Conservation (phyloP, 108 stramenopile genomes). For the Poteriospumella lacustris region DNA sequence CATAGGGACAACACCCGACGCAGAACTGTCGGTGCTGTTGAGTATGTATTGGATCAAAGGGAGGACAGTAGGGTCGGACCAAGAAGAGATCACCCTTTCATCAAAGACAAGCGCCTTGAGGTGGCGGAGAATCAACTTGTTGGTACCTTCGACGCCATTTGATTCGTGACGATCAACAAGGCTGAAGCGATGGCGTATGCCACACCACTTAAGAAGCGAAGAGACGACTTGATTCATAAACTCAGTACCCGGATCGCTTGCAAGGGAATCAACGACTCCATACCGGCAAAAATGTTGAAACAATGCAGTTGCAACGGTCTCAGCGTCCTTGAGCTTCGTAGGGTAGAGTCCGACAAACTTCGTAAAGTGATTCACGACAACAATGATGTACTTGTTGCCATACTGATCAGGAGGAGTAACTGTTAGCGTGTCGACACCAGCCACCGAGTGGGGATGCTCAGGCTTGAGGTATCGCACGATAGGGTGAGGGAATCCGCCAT, state of each 20-base stretch:
- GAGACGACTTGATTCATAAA: neutral
- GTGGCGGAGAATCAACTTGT: constrained; percentile 11
- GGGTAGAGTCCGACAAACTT: constrained; percentile 22
- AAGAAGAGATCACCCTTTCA: neutral
- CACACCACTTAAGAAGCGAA: neutral
- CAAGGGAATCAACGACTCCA: neutral
- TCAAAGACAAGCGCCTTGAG: constrained; percentile 16
- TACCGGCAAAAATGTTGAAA: neutral
- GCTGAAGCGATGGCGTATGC: constrained; percentile 17
- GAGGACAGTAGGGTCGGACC: neutral
- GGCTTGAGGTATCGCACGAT: constrained; percentile 1
- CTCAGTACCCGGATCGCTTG: constrained; percentile 12
- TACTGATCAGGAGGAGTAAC: constrained; percentile 15
- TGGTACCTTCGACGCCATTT: neutral
- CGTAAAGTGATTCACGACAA: constrained; percentile 8
- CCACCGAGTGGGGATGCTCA: neutral
- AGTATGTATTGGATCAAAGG: neutral
- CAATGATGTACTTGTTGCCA: constrained; percentile 14
- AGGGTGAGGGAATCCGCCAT: too few species aligned
- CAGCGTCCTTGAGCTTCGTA: neutral
- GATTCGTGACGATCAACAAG: constrained; percentile 9
- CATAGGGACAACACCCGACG: neutral
- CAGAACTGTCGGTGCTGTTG: neutral
- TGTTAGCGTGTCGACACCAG: constrained; percentile 15
- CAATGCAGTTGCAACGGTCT: neutral